Evolutionary conservation across 441 rosid species (phyloP), one percentile per base, ranked within the genome.

Genomic region (Populus hybrid): DNA sequence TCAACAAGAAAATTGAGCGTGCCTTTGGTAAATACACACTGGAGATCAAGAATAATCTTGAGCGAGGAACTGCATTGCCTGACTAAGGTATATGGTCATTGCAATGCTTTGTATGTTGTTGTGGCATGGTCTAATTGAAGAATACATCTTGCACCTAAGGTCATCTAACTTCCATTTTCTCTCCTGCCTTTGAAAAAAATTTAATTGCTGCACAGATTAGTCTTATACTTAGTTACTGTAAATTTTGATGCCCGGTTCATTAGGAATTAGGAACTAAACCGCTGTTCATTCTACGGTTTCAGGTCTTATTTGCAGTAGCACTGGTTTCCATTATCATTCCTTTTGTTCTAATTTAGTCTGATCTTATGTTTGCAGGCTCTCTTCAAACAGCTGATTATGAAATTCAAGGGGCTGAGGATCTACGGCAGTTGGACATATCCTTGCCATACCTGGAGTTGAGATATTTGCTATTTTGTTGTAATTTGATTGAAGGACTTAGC

Each of bases 31-130:
- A 88, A 79, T 95, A 93, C 89, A 93, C 98, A 0, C 78, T 93
- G 79, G 97, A 94, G 90, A 96, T 94, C 36, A 94, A 96, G 82
- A 96, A 94, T 89, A 96, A 96, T 79, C 93, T 96, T 18, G 97
- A 94, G 87, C 85, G 94, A 75, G 97, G 97, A 86, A 96, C 94
- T 81, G 99, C 98, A 28, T 86, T 95, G 86, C 97, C 97, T 0
- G 97, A 95, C 89, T 93, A 86, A 90, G 81, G 83, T 82, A 73
- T 71, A 75, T 63, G 69, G 70, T 38, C 18, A 24, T 69, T 50
- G 16, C 42, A 30, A 6, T 40, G 75, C 46, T 66, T 40, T 63
- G 16, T 64, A 8, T 76, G 53, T 61, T 69, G n/a, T 6, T 66
- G 11, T 42, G 71, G 4, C 10, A 36, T 42, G 10, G 32, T 14